These are phyloP conservation scores for Castanea sativa DNA, from an alignment of 306 rosid genomes.

Conservation along the genomic window DNA sequence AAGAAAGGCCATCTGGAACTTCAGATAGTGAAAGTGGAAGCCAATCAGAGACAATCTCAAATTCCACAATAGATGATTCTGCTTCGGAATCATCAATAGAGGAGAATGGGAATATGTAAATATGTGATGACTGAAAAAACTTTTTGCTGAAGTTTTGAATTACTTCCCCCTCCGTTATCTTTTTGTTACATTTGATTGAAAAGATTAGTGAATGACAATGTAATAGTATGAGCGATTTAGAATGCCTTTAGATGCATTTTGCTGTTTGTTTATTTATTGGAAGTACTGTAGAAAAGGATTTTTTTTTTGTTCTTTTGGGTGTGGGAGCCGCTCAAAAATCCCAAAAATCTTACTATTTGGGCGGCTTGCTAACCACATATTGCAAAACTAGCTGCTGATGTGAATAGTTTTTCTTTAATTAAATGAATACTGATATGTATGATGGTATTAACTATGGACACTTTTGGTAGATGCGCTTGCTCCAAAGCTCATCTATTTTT, in stretches of 20 bases:
- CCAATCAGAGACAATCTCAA: constrained; percentile 68
- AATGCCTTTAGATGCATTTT: not conserved
- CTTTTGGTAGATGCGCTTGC: too few species aligned
- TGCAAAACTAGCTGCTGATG: constrained; percentile 25
- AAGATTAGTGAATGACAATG: constrained; percentile 40
- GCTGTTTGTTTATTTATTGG: too few species aligned
- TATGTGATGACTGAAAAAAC: constrained; percentile 26
- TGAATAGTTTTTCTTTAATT: constrained; percentile 18
- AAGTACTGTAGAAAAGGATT: too few species aligned
- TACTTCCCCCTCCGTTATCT: not conserved
- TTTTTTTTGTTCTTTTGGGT: too few species aligned
- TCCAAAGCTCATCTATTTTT: rapidly evolving
- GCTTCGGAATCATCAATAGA: constrained; percentile 87
- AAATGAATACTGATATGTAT: not conserved
- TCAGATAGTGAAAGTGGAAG: constrained; percentile 84
- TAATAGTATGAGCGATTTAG: constrained; percentile 27
- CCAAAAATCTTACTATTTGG: too few species aligned
- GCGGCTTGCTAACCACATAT: constrained; percentile 6
- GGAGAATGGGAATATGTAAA: constrained; percentile 60
- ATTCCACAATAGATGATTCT: constrained; percentile 83
- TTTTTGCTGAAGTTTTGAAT: constrained; percentile 11
- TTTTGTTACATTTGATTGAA: constrained; percentile 35
- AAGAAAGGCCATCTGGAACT: constrained; percentile 50
- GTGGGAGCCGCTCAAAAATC: too few species aligned
- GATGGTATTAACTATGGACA: too few species aligned